Base-by-base conservation (phyloP, 2,329 filamentous ascomycete species). In the Neofusicoccum ribis region DNA sequence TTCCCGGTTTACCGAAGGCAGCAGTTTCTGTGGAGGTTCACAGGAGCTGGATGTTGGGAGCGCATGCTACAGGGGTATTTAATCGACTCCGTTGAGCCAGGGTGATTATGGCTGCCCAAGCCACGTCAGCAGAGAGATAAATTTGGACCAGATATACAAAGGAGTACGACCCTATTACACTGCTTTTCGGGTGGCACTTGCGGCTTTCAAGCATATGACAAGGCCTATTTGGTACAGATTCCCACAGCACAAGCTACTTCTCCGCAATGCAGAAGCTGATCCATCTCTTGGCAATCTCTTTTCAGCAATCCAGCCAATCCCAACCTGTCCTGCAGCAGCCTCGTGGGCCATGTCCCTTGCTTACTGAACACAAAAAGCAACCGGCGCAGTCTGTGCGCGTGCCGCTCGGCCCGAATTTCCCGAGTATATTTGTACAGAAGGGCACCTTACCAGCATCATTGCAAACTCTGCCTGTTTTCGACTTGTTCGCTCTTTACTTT, bases 341-440 rank as follows among this genome's bases (percentile, higher is more conserved):
- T 49, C 23, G 23, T 60, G 56, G 27, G 31, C n/a, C 41, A 47
- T 60, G 11, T 47, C 43, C 43, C 56, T 60, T 14, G 56, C 56
- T 47, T 47, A 37, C 56, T 60, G 56, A 49, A 60, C 56, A 20
- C 31, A 37, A 60, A 34, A 60, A 20, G 37, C 34, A 34, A 34
- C 54, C 44, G 3, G n/a, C n/a, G 39, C 36, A 51, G 59, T 50
- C 59, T 44, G 59, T 63, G 59, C 59, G 37, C 59, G 9, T 63
- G 59, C 59, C 59, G 59, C 59, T 63, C 59, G 59, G 59, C 47
- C 59, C 59, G 59, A 51, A 23, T 34, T 23, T 52, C 11, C 59
- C 59, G 46, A 41, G 59, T 63, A 51, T 63, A 43, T 52, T 11
- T 49, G 47, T 51, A 47, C 43, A 20, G 31, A 43, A 63, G 37